phyloP scores from a whole-genome alignment of 495 filamentous ascomycete species.

The Daldinia decipiens region DNA sequence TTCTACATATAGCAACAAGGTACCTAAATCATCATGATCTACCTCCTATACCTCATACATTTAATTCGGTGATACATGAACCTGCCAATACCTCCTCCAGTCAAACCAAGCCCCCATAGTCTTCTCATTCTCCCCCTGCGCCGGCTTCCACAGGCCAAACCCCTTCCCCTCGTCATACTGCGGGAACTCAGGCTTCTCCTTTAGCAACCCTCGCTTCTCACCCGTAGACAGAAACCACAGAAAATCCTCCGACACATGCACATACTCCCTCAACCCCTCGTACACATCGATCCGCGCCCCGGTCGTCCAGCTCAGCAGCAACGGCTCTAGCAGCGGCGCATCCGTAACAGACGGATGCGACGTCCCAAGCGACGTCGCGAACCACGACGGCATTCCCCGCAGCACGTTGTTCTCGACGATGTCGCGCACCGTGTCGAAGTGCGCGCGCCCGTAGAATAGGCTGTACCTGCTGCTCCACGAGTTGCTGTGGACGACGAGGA shows the following conservation, averaged over 20 bases:
- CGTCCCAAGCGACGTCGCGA: constrained; percentile 61
- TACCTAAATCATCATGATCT: background rate
- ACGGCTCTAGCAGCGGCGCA: constrained; percentile 62
- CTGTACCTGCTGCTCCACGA: constrained; percentile 60
- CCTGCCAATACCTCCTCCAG: constrained; percentile 56
- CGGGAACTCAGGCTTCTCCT: constrained; percentile 54
- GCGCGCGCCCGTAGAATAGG: constrained; percentile 61
- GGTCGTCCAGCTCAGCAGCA: constrained; percentile 60
- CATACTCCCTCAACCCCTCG: constrained; percentile 56
- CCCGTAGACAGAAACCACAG: constrained; percentile 52
- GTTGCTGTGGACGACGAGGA: constrained; percentile 61
- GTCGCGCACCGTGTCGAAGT: constrained; percentile 62
- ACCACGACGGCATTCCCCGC: constrained; percentile 58
- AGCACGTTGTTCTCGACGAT: constrained; percentile 53
- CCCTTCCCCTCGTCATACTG: constrained; percentile 49
- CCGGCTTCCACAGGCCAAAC: constrained; percentile 53
- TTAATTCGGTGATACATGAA: constrained; percentile 51
- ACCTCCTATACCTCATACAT: background rate
- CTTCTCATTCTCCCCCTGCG: constrained; percentile 47
- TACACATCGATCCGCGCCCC: constrained; percentile 56
- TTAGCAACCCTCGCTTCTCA: constrained; percentile 47
- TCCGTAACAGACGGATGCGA: constrained; percentile 65
- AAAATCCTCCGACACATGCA: constrained; percentile 58
- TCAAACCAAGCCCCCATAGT: constrained; percentile 46
- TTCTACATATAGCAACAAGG: background rate